Percentiles rank a stretch among this genome's conserved stretches.
Conservation (phyloP, 176 grass and related monocot species). For the Eremochloa ophiuroides region DNA sequence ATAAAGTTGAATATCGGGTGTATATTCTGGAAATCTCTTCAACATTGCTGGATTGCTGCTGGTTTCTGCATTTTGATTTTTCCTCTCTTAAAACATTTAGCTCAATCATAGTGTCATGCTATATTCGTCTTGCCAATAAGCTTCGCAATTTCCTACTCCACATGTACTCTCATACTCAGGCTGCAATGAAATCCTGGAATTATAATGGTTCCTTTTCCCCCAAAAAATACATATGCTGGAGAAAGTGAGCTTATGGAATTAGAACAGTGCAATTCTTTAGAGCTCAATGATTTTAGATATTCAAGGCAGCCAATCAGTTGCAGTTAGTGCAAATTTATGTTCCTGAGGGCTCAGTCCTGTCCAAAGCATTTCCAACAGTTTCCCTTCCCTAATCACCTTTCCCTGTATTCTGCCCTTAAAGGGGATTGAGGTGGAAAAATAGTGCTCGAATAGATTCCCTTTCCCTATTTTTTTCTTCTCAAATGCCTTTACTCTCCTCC, state of each 20-base stretch:
- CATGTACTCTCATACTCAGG: neutral
- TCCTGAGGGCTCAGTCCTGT: too few species aligned
- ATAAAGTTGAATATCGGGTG: neutral
- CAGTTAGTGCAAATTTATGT: neutral
- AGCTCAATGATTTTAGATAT: neutral
- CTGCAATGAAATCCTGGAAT: neutral
- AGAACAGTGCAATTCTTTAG: neutral
- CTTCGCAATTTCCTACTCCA: neutral
- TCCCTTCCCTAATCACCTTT: too few species aligned
- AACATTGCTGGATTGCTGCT: neutral
- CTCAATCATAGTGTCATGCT: neutral
- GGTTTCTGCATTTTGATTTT: neutral
- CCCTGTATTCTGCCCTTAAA: too few species aligned
- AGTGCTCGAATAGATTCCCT: too few species aligned
- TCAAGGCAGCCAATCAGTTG: neutral
- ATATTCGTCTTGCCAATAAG: neutral
- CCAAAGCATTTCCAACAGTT: too few species aligned
- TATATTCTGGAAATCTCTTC: neutral
- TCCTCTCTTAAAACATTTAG: neutral
- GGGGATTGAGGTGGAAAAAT: too few species aligned
- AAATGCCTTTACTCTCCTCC: too few species aligned
- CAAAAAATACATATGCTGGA: neutral
- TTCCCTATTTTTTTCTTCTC: too few species aligned
- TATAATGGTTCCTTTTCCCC: neutral
- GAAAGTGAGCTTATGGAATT: neutral